Percentiles rank a stretch among this genome's conserved stretches.
phyloP scores from a whole-genome alignment of 805 yeast species.

The Millerago galiae region DNA sequence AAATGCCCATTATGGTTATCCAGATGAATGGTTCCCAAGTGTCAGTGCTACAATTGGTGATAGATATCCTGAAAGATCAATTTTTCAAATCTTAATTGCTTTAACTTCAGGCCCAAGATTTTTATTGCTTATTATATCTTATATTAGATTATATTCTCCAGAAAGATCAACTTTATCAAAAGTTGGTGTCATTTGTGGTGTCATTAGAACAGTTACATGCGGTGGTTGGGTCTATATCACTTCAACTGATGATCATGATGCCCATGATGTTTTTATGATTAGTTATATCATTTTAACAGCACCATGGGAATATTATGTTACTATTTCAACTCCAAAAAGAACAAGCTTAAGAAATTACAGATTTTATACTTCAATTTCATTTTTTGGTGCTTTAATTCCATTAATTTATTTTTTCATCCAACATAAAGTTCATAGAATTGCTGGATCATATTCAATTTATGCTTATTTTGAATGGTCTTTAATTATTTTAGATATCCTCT shows the following conservation, averaged over 20 bases:
- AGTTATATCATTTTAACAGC: slow-evolving; percentile 79
- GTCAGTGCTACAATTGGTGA: slow-evolving; percentile 98
- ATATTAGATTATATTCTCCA: slow-evolving; percentile 38
- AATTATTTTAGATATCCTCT: slow-evolving; percentile 74
- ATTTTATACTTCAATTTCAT: slow-evolving; percentile 45
- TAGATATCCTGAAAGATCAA: slow-evolving; percentile 89
- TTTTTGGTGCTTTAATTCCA: slow-evolving; percentile 73
- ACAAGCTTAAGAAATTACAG: slow-evolving; percentile 46
- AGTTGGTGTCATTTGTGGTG: slow-evolving; percentile 53
- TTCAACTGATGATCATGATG: slow-evolving; percentile 93
- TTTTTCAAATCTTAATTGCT: slow-evolving; percentile 89
- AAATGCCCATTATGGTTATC: slow-evolving; percentile 83
- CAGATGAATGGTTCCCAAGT: slow-evolving; percentile 98
- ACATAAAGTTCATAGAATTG: slow-evolving; percentile 77
- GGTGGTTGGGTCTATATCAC: slow-evolving; percentile 99
- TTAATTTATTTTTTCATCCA: slow-evolving; percentile 84
- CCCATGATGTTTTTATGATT: slow-evolving; percentile 95
- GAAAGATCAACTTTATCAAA: slow-evolving; percentile 28
- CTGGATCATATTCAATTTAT: slow-evolving; percentile 95
- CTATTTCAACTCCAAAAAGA: slow-evolving; percentile 45
- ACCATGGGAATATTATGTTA: slow-evolving; percentile 79
- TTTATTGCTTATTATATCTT: slow-evolving; percentile 47
- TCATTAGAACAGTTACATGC: slow-evolving; percentile 86
- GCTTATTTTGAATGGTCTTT: slow-evolving; percentile 94
- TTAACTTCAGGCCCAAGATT: slow-evolving; percentile 92